Conservation (phyloP, 2,329 filamentous ascomycete species). For the Dactylellina cionopaga region DNA sequence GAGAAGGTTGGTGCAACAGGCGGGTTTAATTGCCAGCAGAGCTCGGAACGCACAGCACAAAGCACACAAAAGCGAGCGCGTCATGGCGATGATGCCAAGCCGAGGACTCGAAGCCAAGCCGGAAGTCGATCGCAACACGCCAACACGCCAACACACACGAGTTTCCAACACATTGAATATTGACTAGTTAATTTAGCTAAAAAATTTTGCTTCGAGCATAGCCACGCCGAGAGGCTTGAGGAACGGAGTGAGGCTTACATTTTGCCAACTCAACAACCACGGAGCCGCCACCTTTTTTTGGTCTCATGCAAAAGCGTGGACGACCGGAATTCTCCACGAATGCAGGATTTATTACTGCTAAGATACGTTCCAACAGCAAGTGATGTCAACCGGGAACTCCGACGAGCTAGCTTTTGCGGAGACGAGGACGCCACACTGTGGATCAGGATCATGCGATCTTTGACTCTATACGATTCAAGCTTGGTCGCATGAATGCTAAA, state of each 20-base stretch:
- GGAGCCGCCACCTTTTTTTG: constrained; percentile 27
- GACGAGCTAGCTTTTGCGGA: constrained; percentile 29
- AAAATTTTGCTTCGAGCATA: constrained; percentile 25
- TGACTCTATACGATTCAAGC: too few relatives aligned
- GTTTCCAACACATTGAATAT: too few relatives aligned
- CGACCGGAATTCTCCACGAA: too few relatives aligned
- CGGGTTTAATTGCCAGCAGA: background rate
- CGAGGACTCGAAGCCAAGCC: background rate
- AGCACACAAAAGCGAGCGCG: too few relatives aligned
- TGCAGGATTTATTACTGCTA: constrained; percentile 1
- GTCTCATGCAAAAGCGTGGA: constrained; percentile 17
- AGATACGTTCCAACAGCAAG: background rate
- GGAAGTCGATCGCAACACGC: constrained; percentile 7
- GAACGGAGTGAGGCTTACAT: too few relatives aligned
- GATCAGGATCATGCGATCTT: constrained; percentile 15
- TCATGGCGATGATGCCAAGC: constrained; percentile 9
- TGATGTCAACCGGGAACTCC: constrained; percentile 47
- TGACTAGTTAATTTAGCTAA: too few relatives aligned
- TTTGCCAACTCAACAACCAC: constrained; percentile 28
- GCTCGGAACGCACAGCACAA: too few relatives aligned
- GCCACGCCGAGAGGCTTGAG: constrained; percentile 41
- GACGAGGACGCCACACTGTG: constrained; percentile 11
- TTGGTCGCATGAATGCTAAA: too few relatives aligned
- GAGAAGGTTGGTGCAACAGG: constrained; percentile 12
- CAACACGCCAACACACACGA: constrained; percentile 27